Base-by-base conservation (phyloP, 768 basidiomycete genomes). In the Suillus spraguei region DNA sequence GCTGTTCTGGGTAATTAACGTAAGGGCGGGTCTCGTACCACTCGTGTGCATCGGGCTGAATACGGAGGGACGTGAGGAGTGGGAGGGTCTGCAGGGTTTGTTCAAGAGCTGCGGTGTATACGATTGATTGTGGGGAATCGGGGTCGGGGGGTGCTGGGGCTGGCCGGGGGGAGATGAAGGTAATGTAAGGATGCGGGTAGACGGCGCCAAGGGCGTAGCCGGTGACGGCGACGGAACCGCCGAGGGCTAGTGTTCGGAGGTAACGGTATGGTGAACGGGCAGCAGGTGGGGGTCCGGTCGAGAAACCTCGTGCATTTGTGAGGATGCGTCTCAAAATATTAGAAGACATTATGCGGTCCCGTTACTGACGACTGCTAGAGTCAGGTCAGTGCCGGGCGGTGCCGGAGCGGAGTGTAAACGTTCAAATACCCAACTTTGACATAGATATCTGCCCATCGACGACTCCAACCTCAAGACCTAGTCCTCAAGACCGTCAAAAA, bases 11-110 rank as follows among this genome's bases (percentile, higher is more conserved):
- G 33, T 87, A 85, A 20, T 81, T 77, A 14, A 77, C 74, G 73
- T 92, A 95, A 44, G 94, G 94, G 58, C 94, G 85, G 24, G 82
- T 80, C 74, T 91, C 92, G 69, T 93, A 92, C 90, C 90, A 92
- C 44, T 84, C 82, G 35, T 79, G 75, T 0, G 83, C 78, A 62
- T 87, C 86, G 3, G 78, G 75, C 39, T 78, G 74, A 16, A 72
- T 65, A 46, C 92, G 80, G 38, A 87, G 81, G 38, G 80, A 70
- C 32, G 78, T 67, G 0, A 97, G 86, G 4, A 84, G 64, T 1
- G 87, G 85, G 0, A 97, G 79, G 2, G 79, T 72, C 66, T 93
- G 90, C 8, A 98, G 79, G 47, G 83, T 75, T 20, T 79, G 71
- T 72, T 99, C 97, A 59, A 97, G 79, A 7, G 77, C 73, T 20